Evolutionary conservation across 305 asterid genomes (phyloP).

Genomic region (Rubia tinctorum): DNA sequence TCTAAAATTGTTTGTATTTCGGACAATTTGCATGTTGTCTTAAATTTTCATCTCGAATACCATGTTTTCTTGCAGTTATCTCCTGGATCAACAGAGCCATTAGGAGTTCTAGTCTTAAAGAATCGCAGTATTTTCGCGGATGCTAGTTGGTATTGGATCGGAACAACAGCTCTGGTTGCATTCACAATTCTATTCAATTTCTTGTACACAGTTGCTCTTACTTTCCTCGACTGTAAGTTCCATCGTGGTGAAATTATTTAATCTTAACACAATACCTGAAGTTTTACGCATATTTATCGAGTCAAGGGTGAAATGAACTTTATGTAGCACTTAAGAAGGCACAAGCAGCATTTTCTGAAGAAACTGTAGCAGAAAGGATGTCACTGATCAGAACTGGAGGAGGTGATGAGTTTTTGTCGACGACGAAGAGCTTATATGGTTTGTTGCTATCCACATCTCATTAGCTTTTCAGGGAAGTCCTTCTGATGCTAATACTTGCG

Average conservation of each 20-base stretch:
- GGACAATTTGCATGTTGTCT: neutral
- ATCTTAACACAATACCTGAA: neutral
- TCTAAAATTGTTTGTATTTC: neutral
- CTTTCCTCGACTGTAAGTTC: conserved; percentile 13
- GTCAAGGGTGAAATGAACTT: neutral
- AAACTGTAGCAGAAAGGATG: conserved; percentile 8
- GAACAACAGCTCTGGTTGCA: conserved; percentile 12
- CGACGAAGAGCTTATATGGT: neutral
- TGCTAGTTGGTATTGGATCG: conserved; percentile 24
- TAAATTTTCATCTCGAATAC: neutral
- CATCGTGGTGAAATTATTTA: neutral
- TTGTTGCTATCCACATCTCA: neutral
- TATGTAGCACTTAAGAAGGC: conserved; percentile 7
- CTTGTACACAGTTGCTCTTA: conserved; percentile 12
- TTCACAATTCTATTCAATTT: conserved; percentile 16
- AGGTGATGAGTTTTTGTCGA: neutral
- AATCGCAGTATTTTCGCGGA: conserved; percentile 11
- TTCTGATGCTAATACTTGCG: neutral
- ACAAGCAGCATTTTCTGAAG: conserved; percentile 8
- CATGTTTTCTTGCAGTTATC: conserved; percentile 3
- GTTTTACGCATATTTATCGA: neutral
- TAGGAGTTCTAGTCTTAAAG: conserved; percentile 13
- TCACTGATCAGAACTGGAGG: neutral
- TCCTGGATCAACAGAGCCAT: conserved; percentile 11
- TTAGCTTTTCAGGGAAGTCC: neutral